Conservation (phyloP, 2,329 filamentous ascomycete species). For the Xylaria hypoxylon region DNA sequence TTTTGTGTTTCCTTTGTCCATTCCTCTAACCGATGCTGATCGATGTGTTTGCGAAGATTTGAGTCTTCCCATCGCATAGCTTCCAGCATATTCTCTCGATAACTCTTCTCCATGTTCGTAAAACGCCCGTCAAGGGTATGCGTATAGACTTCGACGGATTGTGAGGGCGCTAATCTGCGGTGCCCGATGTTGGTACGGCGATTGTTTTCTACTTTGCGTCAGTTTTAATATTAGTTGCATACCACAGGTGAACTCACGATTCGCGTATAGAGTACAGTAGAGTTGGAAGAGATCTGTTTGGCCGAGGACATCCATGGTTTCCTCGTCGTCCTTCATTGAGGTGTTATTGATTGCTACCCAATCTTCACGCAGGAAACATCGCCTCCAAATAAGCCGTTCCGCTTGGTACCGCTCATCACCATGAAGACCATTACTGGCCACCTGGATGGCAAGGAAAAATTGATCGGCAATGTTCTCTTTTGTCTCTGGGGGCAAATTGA, state of each 20-base stretch:
- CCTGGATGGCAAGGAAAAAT: conserved; percentile 79
- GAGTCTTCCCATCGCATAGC: conserved; percentile 81
- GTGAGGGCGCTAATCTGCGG: conserved; percentile 62
- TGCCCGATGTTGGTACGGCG: conserved; percentile 59
- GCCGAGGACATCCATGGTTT: conserved; percentile 71
- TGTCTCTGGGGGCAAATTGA: conserved; percentile 59
- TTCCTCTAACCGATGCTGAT: conserved; percentile 74
- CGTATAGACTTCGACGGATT: conserved; percentile 69
- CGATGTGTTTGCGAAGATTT: conserved; percentile 71
- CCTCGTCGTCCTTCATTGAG: conserved; percentile 75
- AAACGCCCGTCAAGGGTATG: conserved; percentile 72
- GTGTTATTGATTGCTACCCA: conserved; percentile 86
- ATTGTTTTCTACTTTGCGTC: conserved; percentile 50
- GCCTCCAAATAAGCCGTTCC: conserved; percentile 81
- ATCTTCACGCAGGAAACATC: conserved; percentile 84
- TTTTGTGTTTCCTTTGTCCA: conserved; percentile 64
- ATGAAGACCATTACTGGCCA: conserved; percentile 65
- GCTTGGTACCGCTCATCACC: conserved; percentile 69
- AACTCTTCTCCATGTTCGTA: conserved; percentile 69
- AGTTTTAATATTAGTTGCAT: conserved; percentile 16
- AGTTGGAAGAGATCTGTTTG: conserved; percentile 77
- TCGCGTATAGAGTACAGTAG: conserved; percentile 71
- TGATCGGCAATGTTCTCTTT: conserved; percentile 71
- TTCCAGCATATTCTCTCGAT: conserved; percentile 74
- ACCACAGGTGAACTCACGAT: conserved; percentile 64